A percentile compares a stretch with the other conserved stretches of the same genome.
phyloP scores from a whole-genome alignment of 345 rosid species.

The Nasturtium officinale region DNA sequence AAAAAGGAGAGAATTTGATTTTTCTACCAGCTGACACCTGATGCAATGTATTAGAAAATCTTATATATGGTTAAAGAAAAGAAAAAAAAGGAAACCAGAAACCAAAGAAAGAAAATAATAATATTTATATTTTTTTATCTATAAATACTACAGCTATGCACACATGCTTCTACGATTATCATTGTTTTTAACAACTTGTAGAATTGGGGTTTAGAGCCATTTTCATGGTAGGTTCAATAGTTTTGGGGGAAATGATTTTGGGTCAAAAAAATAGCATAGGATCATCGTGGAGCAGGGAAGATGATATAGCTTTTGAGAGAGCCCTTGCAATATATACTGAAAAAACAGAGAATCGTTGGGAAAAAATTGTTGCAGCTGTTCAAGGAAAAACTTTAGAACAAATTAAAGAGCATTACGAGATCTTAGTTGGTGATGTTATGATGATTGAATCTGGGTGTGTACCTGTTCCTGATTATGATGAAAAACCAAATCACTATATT shows the following conservation, averaged over 20 bases:
- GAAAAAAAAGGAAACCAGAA: not conserved
- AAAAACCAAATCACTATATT: conserved; percentile 51
- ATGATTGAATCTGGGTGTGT: conserved; percentile 79
- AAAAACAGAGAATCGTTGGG: conserved; percentile 48
- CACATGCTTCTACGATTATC: not conserved
- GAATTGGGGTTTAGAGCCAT: not conserved
- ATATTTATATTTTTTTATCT: no score
- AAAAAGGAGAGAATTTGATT: no score
- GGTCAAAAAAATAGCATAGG: conserved; percentile 52
- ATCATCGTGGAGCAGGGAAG: conserved; percentile 73
- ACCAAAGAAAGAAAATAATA: no score
- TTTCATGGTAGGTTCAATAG: not conserved
- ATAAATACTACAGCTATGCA: no score
- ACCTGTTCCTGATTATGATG: conserved; percentile 68
- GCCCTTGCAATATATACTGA: conserved; percentile 68
- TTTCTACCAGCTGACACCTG: not conserved
- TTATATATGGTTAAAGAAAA: no score
- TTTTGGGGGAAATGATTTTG: conserved; percentile 47
- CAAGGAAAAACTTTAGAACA: conserved; percentile 73
- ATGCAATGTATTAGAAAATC: no score
- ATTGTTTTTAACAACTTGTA: not conserved
- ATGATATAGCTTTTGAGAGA: conserved; percentile 80
- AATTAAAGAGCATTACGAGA: conserved; percentile 62
- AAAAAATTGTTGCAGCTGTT: conserved; percentile 61
- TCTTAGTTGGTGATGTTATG: conserved; percentile 62